Conservation (phyloP, 768 basidiomycete species). For the Kwoniella pini region DNA sequence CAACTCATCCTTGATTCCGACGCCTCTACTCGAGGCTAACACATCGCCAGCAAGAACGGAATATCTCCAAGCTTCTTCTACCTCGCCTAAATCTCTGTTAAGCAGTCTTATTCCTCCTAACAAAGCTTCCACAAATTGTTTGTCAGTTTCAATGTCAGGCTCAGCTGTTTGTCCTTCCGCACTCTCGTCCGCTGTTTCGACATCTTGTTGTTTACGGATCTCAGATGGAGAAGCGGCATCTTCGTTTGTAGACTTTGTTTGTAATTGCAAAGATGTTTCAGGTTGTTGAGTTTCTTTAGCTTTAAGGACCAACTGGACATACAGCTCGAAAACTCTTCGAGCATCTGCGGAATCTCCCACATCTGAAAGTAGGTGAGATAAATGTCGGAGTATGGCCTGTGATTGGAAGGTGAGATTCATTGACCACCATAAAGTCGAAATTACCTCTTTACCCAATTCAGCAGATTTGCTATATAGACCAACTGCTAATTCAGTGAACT, state of each 20-base stretch:
- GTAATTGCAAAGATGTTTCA: conserved; percentile 51
- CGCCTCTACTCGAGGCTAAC: conserved; percentile 57
- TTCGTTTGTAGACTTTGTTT: conserved; percentile 40
- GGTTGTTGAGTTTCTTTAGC: conserved; percentile 65
- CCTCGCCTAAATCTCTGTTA: conserved; percentile 62
- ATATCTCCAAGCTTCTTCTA: conserved; percentile 59
- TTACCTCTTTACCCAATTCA: conserved; percentile 23
- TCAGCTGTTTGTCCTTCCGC: conserved; percentile 31
- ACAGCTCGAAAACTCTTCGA: conserved; percentile 73
- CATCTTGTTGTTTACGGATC: conserved; percentile 2
- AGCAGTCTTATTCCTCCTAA: conserved; percentile 77
- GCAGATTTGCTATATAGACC: conserved; percentile 24
- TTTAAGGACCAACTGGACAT: conserved; percentile 81
- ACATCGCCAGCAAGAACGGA: conserved; percentile 54
- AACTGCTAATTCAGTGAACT: conserved; percentile 65
- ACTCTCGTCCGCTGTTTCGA: conserved; percentile 10
- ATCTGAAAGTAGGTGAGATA: conserved; percentile 74
- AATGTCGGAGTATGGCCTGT: conserved; percentile 77
- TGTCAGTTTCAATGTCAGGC: conserved; percentile 65
- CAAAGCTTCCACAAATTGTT: conserved; percentile 73
- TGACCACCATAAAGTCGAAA: conserved; percentile 85
- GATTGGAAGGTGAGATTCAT: conserved; percentile 93
- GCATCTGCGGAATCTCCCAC: conserved; percentile 43
- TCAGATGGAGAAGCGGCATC: conserved; percentile 24
- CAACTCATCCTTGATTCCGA: conserved; percentile 12